Conservation (phyloP, 768 basidiomycete genomes). For the Rubroboletus satanas region DNA sequence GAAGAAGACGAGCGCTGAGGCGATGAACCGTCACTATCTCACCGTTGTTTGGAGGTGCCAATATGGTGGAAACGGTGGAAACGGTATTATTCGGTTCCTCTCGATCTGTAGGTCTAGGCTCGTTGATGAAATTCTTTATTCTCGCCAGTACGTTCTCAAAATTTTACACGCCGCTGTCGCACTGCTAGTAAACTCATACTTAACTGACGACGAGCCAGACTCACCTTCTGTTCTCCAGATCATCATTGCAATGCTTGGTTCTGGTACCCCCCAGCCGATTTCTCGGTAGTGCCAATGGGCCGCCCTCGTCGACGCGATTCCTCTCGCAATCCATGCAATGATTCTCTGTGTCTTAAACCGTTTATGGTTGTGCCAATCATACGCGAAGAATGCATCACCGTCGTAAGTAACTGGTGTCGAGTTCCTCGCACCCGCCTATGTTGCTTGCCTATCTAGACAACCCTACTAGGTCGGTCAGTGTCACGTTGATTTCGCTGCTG, state of each 20-base stretch:
- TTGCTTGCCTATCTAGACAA: neutral
- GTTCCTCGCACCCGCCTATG: neutral
- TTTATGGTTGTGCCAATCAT: neutral
- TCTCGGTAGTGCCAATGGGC: neutral
- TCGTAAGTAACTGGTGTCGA: neutral
- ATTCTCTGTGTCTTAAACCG: neutral
- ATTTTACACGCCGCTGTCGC: neutral
- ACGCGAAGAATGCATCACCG: neutral
- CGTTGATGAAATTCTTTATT: neutral
- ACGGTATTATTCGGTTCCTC: neutral
- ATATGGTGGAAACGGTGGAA: neutral
- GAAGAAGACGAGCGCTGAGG: neutral
- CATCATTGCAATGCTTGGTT: neutral
- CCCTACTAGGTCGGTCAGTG: neutral
- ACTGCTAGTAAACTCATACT: neutral
- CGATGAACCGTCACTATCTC: neutral
- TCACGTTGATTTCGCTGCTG: neutral
- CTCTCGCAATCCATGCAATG: too few relatives aligned
- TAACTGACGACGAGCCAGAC: neutral
- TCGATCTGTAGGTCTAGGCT: neutral
- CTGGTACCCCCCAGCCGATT: neutral
- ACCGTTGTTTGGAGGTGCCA: neutral
- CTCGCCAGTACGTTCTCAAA: neutral
- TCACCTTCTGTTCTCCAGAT: neutral
- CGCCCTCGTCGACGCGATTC: neutral